Evolutionary conservation across 768 basidiomycete genomes (phyloP).

Genomic region (Clavaria fumosa): DNA sequence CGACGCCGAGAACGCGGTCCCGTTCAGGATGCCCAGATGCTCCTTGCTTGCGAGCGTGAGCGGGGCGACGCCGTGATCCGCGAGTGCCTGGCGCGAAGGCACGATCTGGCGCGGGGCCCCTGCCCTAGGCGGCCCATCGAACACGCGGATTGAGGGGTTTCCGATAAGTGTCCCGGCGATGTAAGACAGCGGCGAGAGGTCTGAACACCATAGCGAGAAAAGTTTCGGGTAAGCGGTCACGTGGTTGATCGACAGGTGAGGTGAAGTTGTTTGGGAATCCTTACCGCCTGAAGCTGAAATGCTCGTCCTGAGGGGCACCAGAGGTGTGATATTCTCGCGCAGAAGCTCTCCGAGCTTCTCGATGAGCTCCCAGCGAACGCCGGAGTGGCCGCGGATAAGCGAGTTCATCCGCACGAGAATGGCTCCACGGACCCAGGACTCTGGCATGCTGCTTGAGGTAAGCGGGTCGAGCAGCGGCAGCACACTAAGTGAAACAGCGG

Average conservation of each 20-base stretch:
- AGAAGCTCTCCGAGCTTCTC: slow-evolving; percentile 54
- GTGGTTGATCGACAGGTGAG: slow-evolving; percentile 1
- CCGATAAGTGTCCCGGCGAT: slow-evolving; percentile 57
- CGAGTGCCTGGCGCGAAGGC: slow-evolving; percentile 36
- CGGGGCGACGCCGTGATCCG: slow-evolving; percentile 37
- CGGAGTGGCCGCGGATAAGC: slow-evolving; percentile 68
- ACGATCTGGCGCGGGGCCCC: slow-evolving; percentile 36
- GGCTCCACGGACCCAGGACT: slow-evolving; percentile 74
- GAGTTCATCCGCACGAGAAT: slow-evolving; percentile 73
- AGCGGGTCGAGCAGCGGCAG: slow-evolving; percentile 57
- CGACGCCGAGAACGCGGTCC: slow-evolving; percentile 62
- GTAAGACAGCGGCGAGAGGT: slow-evolving; percentile 34
- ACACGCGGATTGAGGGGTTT: slow-evolving; percentile 52
- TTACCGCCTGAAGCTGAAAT: slow-evolving; percentile 68
- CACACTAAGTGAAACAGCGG: slow-evolving; percentile 26
- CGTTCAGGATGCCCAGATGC: slow-evolving; percentile 57
- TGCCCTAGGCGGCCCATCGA: slow-evolving; percentile 35
- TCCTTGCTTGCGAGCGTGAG: slow-evolving; percentile 50
- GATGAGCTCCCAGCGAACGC: slow-evolving; percentile 62
- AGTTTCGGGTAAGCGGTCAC: neutral
- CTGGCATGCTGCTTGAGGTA: slow-evolving; percentile 61
- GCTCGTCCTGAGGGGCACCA: slow-evolving; percentile 69
- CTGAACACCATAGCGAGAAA: slow-evolving; percentile 6
- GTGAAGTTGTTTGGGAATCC: too few relatives aligned
- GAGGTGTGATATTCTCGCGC: slow-evolving; percentile 44